Evolutionary conservation across 148 eudicot species (phyloP).

Genomic region (Camellia japonica): DNA sequence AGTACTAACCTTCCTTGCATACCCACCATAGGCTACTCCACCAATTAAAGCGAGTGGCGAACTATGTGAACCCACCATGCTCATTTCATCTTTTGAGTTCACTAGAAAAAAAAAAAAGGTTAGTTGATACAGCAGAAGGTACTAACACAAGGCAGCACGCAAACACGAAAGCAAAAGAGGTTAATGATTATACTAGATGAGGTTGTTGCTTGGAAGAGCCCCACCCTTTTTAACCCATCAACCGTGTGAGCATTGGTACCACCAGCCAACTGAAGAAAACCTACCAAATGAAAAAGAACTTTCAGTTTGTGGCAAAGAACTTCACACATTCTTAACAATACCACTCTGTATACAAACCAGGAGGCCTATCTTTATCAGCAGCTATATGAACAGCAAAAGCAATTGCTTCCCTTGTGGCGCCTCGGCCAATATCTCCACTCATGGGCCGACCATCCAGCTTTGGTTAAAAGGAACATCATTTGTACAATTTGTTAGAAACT

Average conservation of each 20-base stretch:
- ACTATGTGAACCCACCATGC: constrained; percentile 11
- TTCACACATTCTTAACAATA: neutral
- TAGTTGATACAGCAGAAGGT: neutral
- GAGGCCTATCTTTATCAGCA: constrained; percentile 63
- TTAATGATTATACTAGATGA: constrained; percentile 26
- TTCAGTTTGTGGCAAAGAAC: neutral
- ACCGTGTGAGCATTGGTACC: constrained; percentile 96
- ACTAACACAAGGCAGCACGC: neutral
- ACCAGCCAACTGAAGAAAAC: constrained; percentile 95
- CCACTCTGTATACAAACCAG: constrained; percentile 42
- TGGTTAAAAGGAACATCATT: constrained; percentile 12
- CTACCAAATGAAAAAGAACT: constrained; percentile 25
- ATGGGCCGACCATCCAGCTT: constrained; percentile 97
- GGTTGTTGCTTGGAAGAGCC: constrained; percentile 50
- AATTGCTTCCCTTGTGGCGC: constrained; percentile 78
- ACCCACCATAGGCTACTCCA: constrained; percentile 91
- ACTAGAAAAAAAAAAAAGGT: constrained; percentile 23
- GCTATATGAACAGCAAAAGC: constrained; percentile 68
- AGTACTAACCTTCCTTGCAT: constrained; percentile 71
- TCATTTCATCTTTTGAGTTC: constrained; percentile 18
- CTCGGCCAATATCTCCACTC: constrained; percentile 98
- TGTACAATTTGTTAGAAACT: constrained; percentile 4
- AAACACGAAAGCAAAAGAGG: neutral
- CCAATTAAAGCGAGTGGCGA: constrained; percentile 42
- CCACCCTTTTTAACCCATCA: constrained; percentile 57